phyloP scores from a whole-genome alignment of 805 yeast genomes.

The Tetrapisispora fleetii region DNA sequence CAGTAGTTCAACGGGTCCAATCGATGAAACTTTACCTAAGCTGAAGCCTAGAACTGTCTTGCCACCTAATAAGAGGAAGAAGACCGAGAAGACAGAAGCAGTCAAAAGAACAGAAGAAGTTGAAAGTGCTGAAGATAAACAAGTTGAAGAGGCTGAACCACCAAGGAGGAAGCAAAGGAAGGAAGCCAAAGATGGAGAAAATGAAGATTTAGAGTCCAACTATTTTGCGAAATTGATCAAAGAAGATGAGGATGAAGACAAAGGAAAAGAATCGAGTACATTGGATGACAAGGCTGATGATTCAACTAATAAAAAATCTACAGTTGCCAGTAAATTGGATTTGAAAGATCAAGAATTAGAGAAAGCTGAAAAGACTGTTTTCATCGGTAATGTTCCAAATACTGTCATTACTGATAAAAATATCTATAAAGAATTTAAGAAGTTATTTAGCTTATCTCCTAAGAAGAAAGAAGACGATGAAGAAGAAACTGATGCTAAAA shows the following conservation, averaged over 20 bases:
- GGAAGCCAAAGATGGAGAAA: conserved; percentile 11
- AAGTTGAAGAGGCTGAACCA: background rate
- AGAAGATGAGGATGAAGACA: conserved; percentile 22
- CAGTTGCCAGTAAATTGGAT: conserved; percentile 36
- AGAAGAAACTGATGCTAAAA: conserved; percentile 7
- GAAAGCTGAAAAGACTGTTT: conserved; percentile 76
- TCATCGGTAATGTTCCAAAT: conserved; percentile 76
- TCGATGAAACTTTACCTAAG: conserved; percentile 25
- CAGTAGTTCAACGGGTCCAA: conserved; percentile 37
- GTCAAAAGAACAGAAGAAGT: conserved; percentile 14
- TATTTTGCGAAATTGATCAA: conserved; percentile 43
- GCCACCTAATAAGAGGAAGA: conserved; percentile 4
- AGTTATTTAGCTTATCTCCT: conserved; percentile 35
- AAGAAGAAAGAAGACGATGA: conserved; percentile 6
- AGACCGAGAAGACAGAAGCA: conserved; percentile 6
- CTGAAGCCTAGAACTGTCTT: conserved; percentile 16
- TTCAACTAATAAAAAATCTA: conserved; percentile 18
- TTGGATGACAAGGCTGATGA: conserved; percentile 9
- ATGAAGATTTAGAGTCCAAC: conserved; percentile 43
- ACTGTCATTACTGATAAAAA: conserved; percentile 55
- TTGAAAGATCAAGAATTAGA: conserved; percentile 62
- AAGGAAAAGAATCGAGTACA: conserved; percentile 4
- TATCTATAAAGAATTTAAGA: conserved; percentile 53
- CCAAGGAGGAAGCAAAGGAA: conserved; percentile 11
- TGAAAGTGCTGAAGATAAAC: conserved; percentile 7